Evolutionary conservation across 305 asterid genomes (phyloP), one percentile per base, ranked within the genome.

Genomic region (Solanum hybrid): DNA sequence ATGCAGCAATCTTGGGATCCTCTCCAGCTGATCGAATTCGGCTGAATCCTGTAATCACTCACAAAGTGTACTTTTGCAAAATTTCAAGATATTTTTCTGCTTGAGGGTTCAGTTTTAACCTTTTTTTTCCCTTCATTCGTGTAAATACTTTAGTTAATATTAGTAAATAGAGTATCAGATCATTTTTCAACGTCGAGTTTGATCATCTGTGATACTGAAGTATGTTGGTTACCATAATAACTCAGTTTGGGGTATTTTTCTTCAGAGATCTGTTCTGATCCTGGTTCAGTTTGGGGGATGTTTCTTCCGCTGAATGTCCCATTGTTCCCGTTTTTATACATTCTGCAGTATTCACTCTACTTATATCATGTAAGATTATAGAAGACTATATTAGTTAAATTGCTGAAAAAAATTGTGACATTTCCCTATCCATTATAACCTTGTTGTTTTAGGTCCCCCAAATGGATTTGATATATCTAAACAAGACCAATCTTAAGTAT

Each of bases 1-100:
- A 97, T 91, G 94, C 99, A 35, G 97, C 99, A 90, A 96, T 97
- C 92, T 93, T 94, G 92, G 99, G 99, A 91, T 28, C 97, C 90
- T 97, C 99, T 78, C 90, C 92, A 86, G 95, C 93, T 78, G 96
- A 91, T 24, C 94, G 91, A 94, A 93, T 95, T 33, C 92, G 95
- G 89, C 88, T 96, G 95, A 95, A 86, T 87, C 99, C 99, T 75
- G 99, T 97, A 97, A 94, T 92, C 69, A 87, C 92, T 89, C 80
- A 80, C 57, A 86, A 71, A 84, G 31, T 18, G 87, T 88, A 75
- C 69, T 84, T 51, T 20, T 51, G 88, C 88, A 20, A 29, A 29
- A 51, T 46, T 75, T 31, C 35, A 74, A 34, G 73, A 42, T 40
- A 20, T 10, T 79, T n/a, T 29, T 29, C 83, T 75, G 86, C 76